A percentile compares a stretch with the other conserved stretches of the same genome.
phyloP scores from a whole-genome alignment of 257 asterid genomes.

The Solanum medicagineum region DNA sequence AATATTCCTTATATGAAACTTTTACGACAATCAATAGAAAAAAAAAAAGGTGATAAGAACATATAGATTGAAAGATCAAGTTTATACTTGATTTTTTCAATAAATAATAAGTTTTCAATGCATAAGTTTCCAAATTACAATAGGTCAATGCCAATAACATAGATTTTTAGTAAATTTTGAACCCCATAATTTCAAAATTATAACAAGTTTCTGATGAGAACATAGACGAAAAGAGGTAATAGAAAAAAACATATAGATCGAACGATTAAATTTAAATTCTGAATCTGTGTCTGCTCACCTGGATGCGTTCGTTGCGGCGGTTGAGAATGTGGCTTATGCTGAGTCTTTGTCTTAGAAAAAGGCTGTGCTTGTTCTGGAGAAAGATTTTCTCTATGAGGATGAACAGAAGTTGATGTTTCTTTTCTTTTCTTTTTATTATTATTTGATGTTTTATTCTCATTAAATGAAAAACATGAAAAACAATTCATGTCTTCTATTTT shows the following conservation, averaged over 20 bases:
- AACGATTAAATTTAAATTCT: background rate
- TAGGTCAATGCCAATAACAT: too few species aligned
- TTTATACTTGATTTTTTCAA: background rate
- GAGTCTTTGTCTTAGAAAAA: conserved; percentile 3
- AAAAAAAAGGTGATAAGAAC: background rate
- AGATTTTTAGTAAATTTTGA: background rate
- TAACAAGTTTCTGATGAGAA: background rate
- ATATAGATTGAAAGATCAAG: background rate
- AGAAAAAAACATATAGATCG: background rate
- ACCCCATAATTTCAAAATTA: background rate
- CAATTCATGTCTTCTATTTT: conserved; percentile 44
- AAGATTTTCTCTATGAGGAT: conserved; percentile 15
- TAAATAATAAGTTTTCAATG: too few species aligned
- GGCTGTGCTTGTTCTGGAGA: conserved; percentile 20
- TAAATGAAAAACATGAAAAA: conserved; percentile 64
- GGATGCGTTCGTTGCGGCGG: conserved; percentile 8
- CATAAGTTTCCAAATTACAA: too few species aligned
- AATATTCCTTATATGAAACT: background rate
- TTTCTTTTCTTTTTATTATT: conserved; percentile 14
- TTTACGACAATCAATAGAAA: background rate
- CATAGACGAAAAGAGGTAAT: background rate
- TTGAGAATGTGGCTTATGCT: background rate
- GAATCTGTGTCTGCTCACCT: conserved; percentile 4
- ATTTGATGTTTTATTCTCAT: conserved; percentile 30
- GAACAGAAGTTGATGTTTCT: conserved; percentile 4